phyloP scores from a whole-genome alignment of 2,329 filamentous ascomycete species.

The Fusarium praegraminearum region DNA sequence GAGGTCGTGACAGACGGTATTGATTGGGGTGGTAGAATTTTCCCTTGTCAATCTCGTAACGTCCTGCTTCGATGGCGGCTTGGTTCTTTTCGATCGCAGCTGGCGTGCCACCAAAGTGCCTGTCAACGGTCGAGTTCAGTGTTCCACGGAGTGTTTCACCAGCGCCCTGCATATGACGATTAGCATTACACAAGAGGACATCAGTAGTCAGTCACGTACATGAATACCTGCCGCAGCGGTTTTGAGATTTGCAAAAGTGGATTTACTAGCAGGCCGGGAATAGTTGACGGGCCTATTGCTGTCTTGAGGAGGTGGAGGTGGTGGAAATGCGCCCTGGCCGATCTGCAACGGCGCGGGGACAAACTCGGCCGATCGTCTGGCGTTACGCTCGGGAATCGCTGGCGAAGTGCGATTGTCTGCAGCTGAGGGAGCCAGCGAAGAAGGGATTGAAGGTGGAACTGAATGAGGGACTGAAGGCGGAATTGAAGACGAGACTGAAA shows the following conservation, averaged over 20 bases:
- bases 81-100: slow-evolving; percentile 42
- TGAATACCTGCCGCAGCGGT: slow-evolving; percentile 42
- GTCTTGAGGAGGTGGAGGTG: not conserved
- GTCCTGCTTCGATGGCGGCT: slow-evolving; percentile 41
- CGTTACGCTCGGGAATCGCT: slow-evolving; percentile 37
- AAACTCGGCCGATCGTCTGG: slow-evolving; percentile 10
- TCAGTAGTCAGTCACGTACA: not conserved
- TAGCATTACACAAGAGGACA: not conserved
- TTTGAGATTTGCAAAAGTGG: slow-evolving; percentile 43
- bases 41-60: slow-evolving; percentile 43
- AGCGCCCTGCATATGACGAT: slow-evolving; percentile 27
- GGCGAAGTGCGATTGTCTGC: slow-evolving; percentile 10
- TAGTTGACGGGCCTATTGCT: slow-evolving; percentile 15
- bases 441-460: not conserved
- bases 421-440: not conserved
- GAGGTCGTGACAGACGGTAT: slow-evolving; percentile 23
- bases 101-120: slow-evolving; percentile 23
- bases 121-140: slow-evolving; percentile 43
- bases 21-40: slow-evolving; percentile 40
- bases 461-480: not conserved
- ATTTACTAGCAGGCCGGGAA: slow-evolving; percentile 34
- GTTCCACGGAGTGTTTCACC: slow-evolving; percentile 45
- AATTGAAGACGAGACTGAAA: not conserved
- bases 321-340: slow-evolving; percentile 15
- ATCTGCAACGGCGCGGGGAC: slow-evolving; percentile 14